Base-by-base conservation (phyloP, 306 rosid species). In the Lathyrus oleraceus region DNA sequence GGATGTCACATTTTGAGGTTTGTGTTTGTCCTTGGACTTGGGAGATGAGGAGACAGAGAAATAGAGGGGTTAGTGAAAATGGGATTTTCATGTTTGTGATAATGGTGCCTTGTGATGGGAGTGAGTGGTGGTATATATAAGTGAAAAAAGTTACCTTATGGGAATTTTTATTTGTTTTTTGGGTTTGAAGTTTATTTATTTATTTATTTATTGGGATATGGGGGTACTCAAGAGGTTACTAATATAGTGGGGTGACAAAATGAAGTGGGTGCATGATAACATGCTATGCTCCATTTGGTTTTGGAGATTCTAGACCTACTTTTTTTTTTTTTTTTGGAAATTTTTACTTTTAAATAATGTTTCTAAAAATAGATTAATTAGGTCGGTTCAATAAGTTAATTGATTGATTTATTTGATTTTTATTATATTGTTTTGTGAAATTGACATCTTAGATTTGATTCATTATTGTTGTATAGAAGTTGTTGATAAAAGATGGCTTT, bases 271-370 rank as follows among this genome's bases (percentile, higher is more conserved):
- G 40, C 66, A 20, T 32, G 51, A 49, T 64, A 71, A 79, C 83
- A 81, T 81, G 64, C 85, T 85, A 91, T 81, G 60, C 20, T 83
- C 89, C 90, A 86, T 86, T 79, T 80, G 21, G 75, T 61, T 51
- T 59, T 67, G 80, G 53, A 47, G 67, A 61, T 47, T n/a, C 61
- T 44, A 70, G 54, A 38, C 68, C 45, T 69, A 10, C 7, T 61
- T 19, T 61, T 30, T 27, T 61, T 19, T 61, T 30, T 27, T 49
- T 2, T 25, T 8, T 16, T 10, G 28, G 23, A 8, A 35, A 61
- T 16, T 61, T 36, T 4, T 5, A 52, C n/a, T 52, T 52, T 11
- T 1, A 20, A 52, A 13, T 7, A 53, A 53, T 53, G 15, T 53
- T 53, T 53, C 25, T 2, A 9, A 49, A 49, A 21, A 52, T 0